phyloP scores from a whole-genome alignment of 805 yeast genomes.

The Sugiyamaella valdiviana region DNA sequence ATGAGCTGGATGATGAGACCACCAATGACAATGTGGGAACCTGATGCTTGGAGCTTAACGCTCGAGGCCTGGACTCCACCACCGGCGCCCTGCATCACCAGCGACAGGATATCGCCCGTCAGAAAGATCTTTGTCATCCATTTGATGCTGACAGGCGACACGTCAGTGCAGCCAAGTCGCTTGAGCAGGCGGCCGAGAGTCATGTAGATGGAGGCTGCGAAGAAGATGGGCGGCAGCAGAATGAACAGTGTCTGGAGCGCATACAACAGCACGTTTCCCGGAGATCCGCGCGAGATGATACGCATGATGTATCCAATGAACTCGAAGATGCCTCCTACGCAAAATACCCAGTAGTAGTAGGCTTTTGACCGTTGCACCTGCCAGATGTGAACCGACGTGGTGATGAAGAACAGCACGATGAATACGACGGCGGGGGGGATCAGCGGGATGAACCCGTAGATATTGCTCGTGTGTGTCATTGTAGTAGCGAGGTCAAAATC shows the following conservation, averaged over 20 bases:
- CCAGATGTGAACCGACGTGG: constrained; percentile 40
- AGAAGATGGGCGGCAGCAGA: constrained; percentile 74
- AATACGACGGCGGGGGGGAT: constrained; percentile 51
- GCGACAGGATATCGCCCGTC: constrained; percentile 56
- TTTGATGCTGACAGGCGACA: constrained; percentile 47
- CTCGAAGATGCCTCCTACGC: constrained; percentile 51
- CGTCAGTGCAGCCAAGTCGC: constrained; percentile 46
- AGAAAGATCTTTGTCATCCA: constrained; percentile 60
- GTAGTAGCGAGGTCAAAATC: no score
- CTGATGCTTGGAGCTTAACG: constrained; percentile 34
- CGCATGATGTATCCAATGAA: constrained; percentile 64
- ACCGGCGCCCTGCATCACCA: constrained; percentile 65
- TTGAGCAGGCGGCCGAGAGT: constrained; percentile 58
- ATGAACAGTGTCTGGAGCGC: constrained; percentile 60
- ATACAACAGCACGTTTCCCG: constrained; percentile 37
- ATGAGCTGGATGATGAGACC: constrained; percentile 74
- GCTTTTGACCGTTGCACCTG: constrained; percentile 44
- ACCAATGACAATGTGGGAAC: constrained; percentile 62
- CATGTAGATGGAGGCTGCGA: constrained; percentile 78
- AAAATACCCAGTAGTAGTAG: constrained; percentile 50
- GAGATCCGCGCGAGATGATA: constrained; percentile 37
- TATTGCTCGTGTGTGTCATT: neutral
- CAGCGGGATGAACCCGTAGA: constrained; percentile 35
- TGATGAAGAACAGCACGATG: constrained; percentile 46
- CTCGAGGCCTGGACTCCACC: constrained; percentile 60